phyloP scores from a whole-genome alignment of 495 filamentous ascomycete species.

The Penicillium fimorum region DNA sequence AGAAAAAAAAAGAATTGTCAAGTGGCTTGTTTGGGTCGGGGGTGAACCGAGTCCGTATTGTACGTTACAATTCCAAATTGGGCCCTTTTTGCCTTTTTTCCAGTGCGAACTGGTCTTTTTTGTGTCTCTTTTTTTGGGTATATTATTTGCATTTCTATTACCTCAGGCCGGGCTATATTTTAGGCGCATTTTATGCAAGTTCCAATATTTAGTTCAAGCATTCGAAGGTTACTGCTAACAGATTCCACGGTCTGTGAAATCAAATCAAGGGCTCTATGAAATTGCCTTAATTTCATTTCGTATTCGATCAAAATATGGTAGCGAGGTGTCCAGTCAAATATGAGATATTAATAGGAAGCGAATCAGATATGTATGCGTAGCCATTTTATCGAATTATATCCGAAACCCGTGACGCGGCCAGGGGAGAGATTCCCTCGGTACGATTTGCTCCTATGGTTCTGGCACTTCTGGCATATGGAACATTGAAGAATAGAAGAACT shows the following conservation, averaged over 20 bases:
- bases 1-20: background rate
- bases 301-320: background rate
- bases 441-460: no score
- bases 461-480: background rate
- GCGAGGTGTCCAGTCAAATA: background rate
- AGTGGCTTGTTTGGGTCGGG: slow-evolving; percentile 9
- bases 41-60: slow-evolving; percentile 6
- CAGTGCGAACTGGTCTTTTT: background rate
- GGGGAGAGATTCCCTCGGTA: slow-evolving; percentile 3
- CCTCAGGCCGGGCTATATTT: background rate
- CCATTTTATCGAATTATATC: slow-evolving; percentile 11
- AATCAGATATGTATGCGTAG: slow-evolving; percentile 2
- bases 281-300: background rate
- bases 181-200: background rate
- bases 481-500: background rate
- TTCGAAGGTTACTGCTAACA: background rate
- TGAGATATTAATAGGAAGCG: slow-evolving; percentile 1
- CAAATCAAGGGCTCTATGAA: background rate
- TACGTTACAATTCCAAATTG: slow-evolving; percentile 1
- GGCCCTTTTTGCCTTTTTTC: slow-evolving; percentile 4
- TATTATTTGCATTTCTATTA: background rate
- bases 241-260: background rate
- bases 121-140: background rate
- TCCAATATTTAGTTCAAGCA: background rate
- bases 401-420: slow-evolving; percentile 25